Base-by-base conservation (phyloP, 225 moss, liverwort and hornwort genomes). In the Climacium dendroides region DNA sequence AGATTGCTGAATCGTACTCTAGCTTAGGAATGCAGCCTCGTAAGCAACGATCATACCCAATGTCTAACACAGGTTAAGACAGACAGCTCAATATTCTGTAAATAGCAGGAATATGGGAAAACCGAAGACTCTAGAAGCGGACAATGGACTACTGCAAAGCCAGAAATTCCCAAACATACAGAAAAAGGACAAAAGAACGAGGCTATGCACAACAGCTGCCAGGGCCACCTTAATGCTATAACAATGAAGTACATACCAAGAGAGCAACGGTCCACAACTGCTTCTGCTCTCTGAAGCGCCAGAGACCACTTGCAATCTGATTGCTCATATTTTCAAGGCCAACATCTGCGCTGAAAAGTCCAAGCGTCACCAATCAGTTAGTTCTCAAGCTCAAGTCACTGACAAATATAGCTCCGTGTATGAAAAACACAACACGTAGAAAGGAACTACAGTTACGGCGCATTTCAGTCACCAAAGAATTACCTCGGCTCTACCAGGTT, bases 181-280 rank as follows among this genome's bases (percentile, higher is more conserved):
- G 69, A 39, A 60, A 61, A 47, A 75, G 29, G 28, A 84, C 28
- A 78, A n/a, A n/a, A 83, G 25, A 60, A 19, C 13, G 34, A 74
- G 17, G 55, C 77, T 2, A 81, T n/a, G 62, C 54, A 84, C 39
- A 81, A 76, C 39, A 73, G 35, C 63, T 55, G 54, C 63, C 35
- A 62, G 20, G 25, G 55, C 9, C 48, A 86, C 55, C 35, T 37
- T 9, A 37, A 74, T 57, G 78, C 73, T 43, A 62, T 15, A 63
- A 78, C 50, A 63, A 90, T 64, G 76, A 57, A 69, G 61, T 62
- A 74, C 91, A 74, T 92, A 98, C 96, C 93, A 85, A 87, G 35
- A 99, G 91, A 65, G 95, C 97, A 86, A 95, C 88, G 83, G 87
- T 94, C 98, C 96, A 97, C 67, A 93, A 92, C 84, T 92, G 93